Conservation (phyloP, 2,329 filamentous ascomycete species). For the Alternaria conjuncta region DNA sequence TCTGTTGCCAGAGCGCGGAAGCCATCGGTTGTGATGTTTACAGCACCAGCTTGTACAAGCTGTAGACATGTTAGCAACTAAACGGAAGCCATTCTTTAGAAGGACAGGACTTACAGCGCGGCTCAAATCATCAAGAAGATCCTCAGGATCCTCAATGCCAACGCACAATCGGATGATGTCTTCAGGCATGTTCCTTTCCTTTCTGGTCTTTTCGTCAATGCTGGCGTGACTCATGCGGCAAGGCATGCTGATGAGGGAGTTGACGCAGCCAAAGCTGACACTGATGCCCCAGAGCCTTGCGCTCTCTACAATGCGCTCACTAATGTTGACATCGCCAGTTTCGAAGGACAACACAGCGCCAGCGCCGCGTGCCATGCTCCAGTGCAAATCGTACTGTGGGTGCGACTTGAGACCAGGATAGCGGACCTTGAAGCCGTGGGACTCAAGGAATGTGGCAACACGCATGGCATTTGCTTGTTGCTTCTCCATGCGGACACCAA, state of each 20-base stretch:
- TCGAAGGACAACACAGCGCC: constrained; percentile 96
- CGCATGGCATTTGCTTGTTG: constrained; percentile 91
- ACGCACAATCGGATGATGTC: constrained; percentile 96
- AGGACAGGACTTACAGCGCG: constrained; percentile 73
- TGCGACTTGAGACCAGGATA: constrained; percentile 95
- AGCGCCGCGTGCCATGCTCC: constrained; percentile 91
- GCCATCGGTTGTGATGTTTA: constrained; percentile 82
- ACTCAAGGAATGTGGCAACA: constrained; percentile 91
- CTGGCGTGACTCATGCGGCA: constrained; percentile 99
- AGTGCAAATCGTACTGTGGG: constrained; percentile 94
- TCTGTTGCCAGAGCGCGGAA: constrained; percentile 66
- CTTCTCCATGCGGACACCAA: constrained; percentile 98
- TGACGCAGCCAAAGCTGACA: constrained; percentile 97
- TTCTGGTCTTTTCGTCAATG: constrained; percentile 91
- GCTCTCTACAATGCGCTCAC: constrained; percentile 92
- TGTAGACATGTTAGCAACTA: constrained; percentile 24
- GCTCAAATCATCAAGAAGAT: constrained; percentile 90
- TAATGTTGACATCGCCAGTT: constrained; percentile 82
- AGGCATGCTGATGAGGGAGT: constrained; percentile 98
- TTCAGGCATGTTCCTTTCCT: constrained; percentile 79
- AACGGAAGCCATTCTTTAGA: background rate
- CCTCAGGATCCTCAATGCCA: constrained; percentile 90
- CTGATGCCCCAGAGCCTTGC: constrained; percentile 93
- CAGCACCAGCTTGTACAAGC: constrained; percentile 92
- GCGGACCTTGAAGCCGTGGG: constrained; percentile 89